A percentile compares a stretch with the other conserved stretches of the same genome.
phyloP scores from a whole-genome alignment of 2,329 filamentous ascomycete genomes.

The Aspergillus sp. region DNA sequence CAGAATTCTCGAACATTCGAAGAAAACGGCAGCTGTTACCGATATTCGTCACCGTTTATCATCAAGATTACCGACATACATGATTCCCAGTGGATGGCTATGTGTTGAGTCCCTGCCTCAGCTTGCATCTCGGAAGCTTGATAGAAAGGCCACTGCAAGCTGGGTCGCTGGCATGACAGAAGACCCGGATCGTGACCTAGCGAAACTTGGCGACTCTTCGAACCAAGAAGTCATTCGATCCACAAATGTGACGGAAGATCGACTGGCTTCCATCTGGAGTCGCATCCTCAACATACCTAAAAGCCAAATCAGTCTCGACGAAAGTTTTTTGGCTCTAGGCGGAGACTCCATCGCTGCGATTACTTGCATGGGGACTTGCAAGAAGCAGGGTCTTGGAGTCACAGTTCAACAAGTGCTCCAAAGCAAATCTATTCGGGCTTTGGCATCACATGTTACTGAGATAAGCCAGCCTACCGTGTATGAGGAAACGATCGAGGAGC shows the following conservation, averaged over 20 bases:
- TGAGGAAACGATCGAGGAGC: conserved; percentile 29
- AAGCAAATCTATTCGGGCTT: conserved; percentile 45
- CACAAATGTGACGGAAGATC: conserved; percentile 29
- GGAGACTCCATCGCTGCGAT: conserved; percentile 54
- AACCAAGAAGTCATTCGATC: conserved; percentile 11
- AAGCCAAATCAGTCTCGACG: conserved; percentile 31
- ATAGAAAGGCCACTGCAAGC: conserved; percentile 39
- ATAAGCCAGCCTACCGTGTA: conserved; percentile 34
- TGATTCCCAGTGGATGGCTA: conserved; percentile 50
- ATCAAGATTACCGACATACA: conserved; percentile 44
- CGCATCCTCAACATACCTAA: conserved; percentile 40
- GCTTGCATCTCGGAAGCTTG: conserved; percentile 47
- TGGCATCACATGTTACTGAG: conserved; percentile 31
- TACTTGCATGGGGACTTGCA: conserved; percentile 49
- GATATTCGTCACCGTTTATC: conserved; percentile 31
- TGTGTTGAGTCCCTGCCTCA: conserved; percentile 46
- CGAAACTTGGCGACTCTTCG: neutral
- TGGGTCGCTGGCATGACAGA: conserved; percentile 32
- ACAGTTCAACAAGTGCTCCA: conserved; percentile 51
- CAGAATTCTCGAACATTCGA: conserved; percentile 22
- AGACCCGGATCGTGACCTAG: conserved; percentile 24
- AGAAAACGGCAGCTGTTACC: conserved; percentile 22
- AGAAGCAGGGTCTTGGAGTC: conserved; percentile 46
- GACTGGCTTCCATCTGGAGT: conserved; percentile 35
- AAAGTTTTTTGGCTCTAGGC: conserved; percentile 46